phyloP scores from a whole-genome alignment of 495 filamentous ascomycete genomes.

The Astrothelium subdiscretum region DNA sequence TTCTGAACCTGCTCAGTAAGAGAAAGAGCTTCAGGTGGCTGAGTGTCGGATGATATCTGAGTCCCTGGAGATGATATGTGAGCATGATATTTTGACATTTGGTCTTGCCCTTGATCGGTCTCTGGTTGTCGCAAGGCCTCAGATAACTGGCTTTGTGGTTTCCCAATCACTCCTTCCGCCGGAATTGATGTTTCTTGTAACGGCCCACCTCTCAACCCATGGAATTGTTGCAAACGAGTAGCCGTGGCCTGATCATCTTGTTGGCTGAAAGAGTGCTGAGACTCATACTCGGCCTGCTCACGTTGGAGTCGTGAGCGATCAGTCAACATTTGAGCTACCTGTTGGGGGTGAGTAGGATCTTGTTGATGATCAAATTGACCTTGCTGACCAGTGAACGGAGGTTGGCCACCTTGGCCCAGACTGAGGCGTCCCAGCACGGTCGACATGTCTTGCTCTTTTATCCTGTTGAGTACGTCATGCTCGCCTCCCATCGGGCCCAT shows the following conservation, averaged over 20 bases:
- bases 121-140: background rate
- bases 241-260: constrained; percentile 52
- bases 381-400: constrained; percentile 39
- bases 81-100: constrained; percentile 8
- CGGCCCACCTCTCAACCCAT: constrained; percentile 36
- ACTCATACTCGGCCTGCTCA: constrained; percentile 53
- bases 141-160: constrained; percentile 2
- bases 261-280: constrained; percentile 46
- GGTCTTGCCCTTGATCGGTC: constrained; percentile 5
- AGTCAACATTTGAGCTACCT: constrained; percentile 47
- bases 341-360: constrained; percentile 43
- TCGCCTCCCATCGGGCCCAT: constrained; percentile 43
- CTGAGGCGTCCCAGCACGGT: constrained; percentile 50
- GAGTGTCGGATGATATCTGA: background rate
- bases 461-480: constrained; percentile 36
- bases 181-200: constrained; percentile 7
- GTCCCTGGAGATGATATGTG: background rate
- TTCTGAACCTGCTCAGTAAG: constrained; percentile 84
- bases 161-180: constrained; percentile 20
- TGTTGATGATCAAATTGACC: constrained; percentile 37
- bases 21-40: constrained; percentile 39
- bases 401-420: constrained; percentile 37
- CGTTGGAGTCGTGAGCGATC: constrained; percentile 50
- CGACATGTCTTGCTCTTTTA: constrained; percentile 49
- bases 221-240: constrained; percentile 54